A percentile compares a stretch with the other conserved stretches of the same genome.
These are phyloP conservation scores for Boechera divaricarpa DNA, from an alignment of 345 rosid species.

Conservation along the genomic window DNA sequence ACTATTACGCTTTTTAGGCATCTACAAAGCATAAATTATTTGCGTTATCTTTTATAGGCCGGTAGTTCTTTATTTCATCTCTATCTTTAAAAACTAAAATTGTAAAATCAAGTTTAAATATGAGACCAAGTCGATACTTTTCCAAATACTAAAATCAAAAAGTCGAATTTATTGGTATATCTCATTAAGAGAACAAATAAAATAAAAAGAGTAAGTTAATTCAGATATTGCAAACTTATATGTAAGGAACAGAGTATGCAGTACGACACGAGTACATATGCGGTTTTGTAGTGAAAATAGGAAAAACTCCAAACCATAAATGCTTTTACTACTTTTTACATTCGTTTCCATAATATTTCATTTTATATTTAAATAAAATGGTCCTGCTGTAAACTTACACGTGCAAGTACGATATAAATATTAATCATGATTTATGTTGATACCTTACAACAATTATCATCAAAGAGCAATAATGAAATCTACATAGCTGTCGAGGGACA, in stretches of 20 bases:
- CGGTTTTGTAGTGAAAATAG: conserved; percentile 44
- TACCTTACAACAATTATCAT: conserved; percentile 38
- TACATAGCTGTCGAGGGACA: conserved; percentile 46
- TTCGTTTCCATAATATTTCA: background rate
- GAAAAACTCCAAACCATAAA: conserved; percentile 48
- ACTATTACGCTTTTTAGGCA: background rate
- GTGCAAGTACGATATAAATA: conserved; percentile 47
- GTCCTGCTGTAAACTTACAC: conserved; percentile 45
- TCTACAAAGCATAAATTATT: background rate
- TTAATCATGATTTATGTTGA: conserved; percentile 36
- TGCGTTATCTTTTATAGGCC: background rate
- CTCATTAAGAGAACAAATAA: background rate
- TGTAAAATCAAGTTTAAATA: conserved; percentile 7
- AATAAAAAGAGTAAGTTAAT: conserved; percentile 7
- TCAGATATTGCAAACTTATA: conserved; percentile 42
- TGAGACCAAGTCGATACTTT: conserved; percentile 16
- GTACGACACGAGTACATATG: conserved; percentile 45
- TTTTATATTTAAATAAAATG: background rate
- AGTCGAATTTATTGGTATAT: background rate
- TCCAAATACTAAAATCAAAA: conserved; percentile 26
- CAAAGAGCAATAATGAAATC: conserved; percentile 44
- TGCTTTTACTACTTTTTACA: conserved; percentile 42
- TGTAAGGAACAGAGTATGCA: conserved; percentile 44
- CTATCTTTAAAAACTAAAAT: background rate
- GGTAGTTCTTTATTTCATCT: background rate